Base-by-base conservation (phyloP, 345 rosid genomes). In the Euphorbia tirucalli region DNA sequence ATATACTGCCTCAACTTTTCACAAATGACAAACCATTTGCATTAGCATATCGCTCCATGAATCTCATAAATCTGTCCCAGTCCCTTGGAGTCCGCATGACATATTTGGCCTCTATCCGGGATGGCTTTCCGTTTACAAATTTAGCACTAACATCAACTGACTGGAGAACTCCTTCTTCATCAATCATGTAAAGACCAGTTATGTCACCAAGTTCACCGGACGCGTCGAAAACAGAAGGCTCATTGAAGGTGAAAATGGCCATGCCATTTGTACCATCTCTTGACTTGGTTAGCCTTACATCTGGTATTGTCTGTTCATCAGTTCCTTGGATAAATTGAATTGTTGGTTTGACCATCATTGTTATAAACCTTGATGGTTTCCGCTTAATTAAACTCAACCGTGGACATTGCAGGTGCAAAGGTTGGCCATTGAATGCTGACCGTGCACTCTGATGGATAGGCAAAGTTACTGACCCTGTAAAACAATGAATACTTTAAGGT, bases 51-150 rank as follows among this genome's bases (percentile, higher is more conserved):
- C 93, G 86, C 77, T 95, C 97, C 97, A 95, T 90, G 83, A 95
- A 95, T 79, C 97, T 87, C 99, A 90, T 92, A 85, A 95, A 92
- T 71, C 99, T 83, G 68, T 92, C 99, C 97, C 99, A 90, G 19
- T 92, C 99, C 27, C 85, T 82, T 0, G 96, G 96, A 0, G 88
- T 50, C 57, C 92, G 80, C 99, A 95, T 95, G 24, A 92, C 27
- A 66, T 87, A 92, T 82, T 87, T 95, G 0, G 99, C 97, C 74
- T 92, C 97, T 11, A 95, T 84, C 70, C 85, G 84, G 0, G 93
- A 85, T 2, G 99, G 99, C 75, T 86, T 95, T 63, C 99, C 97
- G 2, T 95, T 90, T 1, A 92, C 87, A 54, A 92, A 95, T 70
- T 93, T 95, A 5, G 99, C 99, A 77, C 71, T 95, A 43, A 92